These are phyloP conservation scores for Hepatocystis sp. DNA, from an alignment of 169 alveolate species.

Conservation along the genomic window DNA sequence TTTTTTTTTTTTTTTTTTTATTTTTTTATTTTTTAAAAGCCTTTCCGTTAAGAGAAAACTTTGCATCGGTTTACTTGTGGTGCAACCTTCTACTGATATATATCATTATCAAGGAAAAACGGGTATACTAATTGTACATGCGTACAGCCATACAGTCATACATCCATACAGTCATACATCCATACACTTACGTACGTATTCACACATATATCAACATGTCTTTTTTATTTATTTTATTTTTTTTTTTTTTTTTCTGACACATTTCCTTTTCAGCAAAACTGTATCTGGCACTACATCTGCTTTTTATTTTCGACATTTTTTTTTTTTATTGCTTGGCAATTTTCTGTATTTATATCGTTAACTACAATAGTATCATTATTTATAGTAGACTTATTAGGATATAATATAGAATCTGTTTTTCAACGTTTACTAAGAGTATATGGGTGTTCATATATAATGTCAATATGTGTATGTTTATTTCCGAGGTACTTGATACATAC, in stretches of 20 bases:
- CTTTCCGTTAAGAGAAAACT: slow-evolving; percentile 65
- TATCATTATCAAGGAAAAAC: slow-evolving; percentile 16
- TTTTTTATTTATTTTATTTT: no score
- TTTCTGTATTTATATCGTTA: slow-evolving; percentile 34
- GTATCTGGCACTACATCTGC: background rate
- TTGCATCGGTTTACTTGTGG: slow-evolving; percentile 72
- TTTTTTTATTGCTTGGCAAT: slow-evolving; percentile 53
- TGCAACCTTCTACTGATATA: slow-evolving; percentile 29
- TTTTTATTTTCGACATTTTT: slow-evolving; percentile 23
- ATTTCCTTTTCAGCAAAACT: background rate
- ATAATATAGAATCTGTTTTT: slow-evolving; percentile 14
- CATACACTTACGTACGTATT: no score
- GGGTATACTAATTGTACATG: no score
- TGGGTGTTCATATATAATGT: slow-evolving; percentile 13
- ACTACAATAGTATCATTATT: slow-evolving; percentile 45
- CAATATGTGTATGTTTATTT: slow-evolving; percentile 17
- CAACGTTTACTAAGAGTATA: background rate
- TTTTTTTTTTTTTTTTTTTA: background rate
- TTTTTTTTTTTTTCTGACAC: background rate
- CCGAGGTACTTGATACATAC: slow-evolving; percentile 57
- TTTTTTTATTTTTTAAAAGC: background rate
- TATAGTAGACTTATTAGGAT: slow-evolving; percentile 44
- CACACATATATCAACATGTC: no score
- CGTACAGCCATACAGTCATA: no score
- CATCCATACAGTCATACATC: no score